Base-by-base conservation (phyloP, 306 rosid species). In the Acmispon strigosus region DNA sequence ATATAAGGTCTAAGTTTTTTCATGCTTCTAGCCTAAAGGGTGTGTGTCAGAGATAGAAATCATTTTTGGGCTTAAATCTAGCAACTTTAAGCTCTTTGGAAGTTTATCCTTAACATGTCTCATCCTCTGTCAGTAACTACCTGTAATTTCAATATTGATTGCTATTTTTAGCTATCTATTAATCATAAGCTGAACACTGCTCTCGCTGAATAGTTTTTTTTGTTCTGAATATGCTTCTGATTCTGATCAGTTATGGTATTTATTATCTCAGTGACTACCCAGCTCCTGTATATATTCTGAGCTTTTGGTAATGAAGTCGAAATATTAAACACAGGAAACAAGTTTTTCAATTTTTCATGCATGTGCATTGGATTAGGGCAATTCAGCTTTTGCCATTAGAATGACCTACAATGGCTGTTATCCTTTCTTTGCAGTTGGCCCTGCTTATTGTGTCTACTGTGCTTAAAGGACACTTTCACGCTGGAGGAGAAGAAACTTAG, bases 381-480 rank as follows among this genome's bases (percentile, higher is more conserved):
- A 29, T 73, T 65, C 65, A 52, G 72, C 18, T 32, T 39, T 67
- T 49, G 45, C 74, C n/a, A 13, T 50, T 64, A 37, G 32, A 65
- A 41, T 60, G 64, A 58, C 55, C 79, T 66, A 57, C 81, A 49
- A 1, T 42, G 62, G 8, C 10, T 72, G 49, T 60, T 74, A 62
- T 72, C 36, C 76, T 64, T 42, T 65, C 16, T 73, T 77, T 58
- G 82, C 97, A 94, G 99, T 73, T 86, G 90, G 88, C 99, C 99
- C 68, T 94, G 99, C 76, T 79, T 94, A 9, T 76, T 90, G 75
- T 94, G 97, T 78, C 39, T 89, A 75, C 62, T 73, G 85, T 94
- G 99, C 96, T 64, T 90, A 81, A 90, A 87, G 81, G 99, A 94
- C 79, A 94, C 99, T 11, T 94, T 94, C 85, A 94, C 92, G 12